A percentile compares a stretch with the other conserved stretches of the same genome.
Evolutionary conservation across 257 asterid species (phyloP).

Genomic region (Gentiana straminea): DNA sequence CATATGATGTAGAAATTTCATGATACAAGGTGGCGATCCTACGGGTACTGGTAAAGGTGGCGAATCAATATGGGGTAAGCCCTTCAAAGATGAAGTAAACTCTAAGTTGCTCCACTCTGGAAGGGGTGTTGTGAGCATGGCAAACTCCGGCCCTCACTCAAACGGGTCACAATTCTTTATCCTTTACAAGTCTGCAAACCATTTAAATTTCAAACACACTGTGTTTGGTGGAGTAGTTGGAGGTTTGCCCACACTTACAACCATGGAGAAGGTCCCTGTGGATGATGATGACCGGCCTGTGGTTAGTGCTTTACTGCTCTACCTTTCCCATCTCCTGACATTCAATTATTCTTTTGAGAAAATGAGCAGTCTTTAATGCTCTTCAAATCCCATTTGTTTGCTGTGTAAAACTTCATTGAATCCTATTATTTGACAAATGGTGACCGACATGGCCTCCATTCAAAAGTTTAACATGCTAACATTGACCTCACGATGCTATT

Average conservation of each 20-base stretch:
- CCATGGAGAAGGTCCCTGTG: conserved; percentile 79
- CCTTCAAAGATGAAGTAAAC: conserved; percentile 88
- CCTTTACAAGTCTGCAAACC: conserved; percentile 94
- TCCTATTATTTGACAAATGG: no score
- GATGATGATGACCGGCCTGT: conserved; percentile 78
- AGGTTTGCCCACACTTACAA: conserved; percentile 74
- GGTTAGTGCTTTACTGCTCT: conserved; percentile 36
- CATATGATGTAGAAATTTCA: conserved; percentile 60
- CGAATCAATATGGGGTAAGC: conserved; percentile 91
- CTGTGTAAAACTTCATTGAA: no score
- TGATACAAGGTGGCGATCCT: conserved; percentile 99
- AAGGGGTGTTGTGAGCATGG: conserved; percentile 98
- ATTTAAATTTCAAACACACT: conserved; percentile 81
- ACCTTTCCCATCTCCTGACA: neutral
- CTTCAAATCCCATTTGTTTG: no score
- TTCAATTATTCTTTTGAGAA: no score
- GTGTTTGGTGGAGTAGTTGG: conserved; percentile 94
- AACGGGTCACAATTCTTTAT: conserved; percentile 97
- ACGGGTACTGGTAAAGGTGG: conserved; percentile 96
- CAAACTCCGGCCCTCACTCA: conserved; percentile 89
- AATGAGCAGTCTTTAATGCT: no score
- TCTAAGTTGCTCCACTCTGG: conserved; percentile 93
- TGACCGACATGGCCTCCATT: no score
- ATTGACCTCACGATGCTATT: no score
- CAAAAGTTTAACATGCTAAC: no score